Evolutionary conservation across 345 rosid genomes (phyloP).

Genomic region (Lepidium sativum): DNA sequence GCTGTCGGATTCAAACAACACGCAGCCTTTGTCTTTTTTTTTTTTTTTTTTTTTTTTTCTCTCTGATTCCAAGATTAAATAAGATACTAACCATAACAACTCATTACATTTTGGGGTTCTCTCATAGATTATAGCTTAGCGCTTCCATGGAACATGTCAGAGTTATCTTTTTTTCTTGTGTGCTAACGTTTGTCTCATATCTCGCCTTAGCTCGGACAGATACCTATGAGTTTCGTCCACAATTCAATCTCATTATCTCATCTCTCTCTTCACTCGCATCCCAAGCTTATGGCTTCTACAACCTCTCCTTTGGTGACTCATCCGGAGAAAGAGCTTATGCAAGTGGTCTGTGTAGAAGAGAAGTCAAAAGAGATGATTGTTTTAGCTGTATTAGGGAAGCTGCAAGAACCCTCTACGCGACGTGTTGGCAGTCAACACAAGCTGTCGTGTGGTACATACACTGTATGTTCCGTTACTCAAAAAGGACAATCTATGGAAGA

Average conservation of each 20-base stretch:
- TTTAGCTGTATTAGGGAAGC: no score
- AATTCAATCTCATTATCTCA: no score
- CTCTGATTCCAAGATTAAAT: background rate
- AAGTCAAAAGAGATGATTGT: no score
- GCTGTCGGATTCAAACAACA: background rate
- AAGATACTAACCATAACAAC: no score
- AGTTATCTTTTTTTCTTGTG: background rate
- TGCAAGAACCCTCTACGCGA: background rate
- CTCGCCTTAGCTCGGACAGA: conserved; percentile 4
- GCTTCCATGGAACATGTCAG: background rate
- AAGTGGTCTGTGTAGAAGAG: no score
- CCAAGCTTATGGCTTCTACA: no score
- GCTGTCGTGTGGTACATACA: conserved; percentile 29
- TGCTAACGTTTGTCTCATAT: background rate
- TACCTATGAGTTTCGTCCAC: background rate
- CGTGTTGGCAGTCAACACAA: conserved; percentile 19
- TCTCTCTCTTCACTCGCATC: no score
- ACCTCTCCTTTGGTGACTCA: no score
- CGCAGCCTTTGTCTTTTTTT: background rate
- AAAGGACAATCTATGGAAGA: conserved; percentile 12
- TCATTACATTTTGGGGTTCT: background rate
- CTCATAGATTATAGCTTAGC: background rate
- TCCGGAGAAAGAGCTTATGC: no score
- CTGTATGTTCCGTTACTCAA: conserved; percentile 38
- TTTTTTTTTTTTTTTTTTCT: no score